These are phyloP conservation scores for Panellus pusillus DNA, from an alignment of 768 basidiomycete genomes.

Conservation along the genomic window DNA sequence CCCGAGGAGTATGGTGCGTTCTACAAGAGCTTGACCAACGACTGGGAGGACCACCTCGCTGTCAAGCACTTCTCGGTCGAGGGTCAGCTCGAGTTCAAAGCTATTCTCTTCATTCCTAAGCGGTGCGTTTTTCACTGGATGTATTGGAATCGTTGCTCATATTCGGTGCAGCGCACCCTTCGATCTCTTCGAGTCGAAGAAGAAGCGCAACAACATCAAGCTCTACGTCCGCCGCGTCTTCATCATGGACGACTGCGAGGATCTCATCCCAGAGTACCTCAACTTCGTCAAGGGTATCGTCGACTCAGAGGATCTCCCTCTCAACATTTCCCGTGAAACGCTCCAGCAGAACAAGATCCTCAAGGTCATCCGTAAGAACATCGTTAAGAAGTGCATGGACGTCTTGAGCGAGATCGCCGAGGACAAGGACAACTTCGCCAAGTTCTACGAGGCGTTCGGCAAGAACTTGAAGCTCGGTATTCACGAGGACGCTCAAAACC, in stretches of 20 bases:
- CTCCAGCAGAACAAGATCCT: slow-evolving; percentile 99
- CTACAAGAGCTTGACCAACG: slow-evolving; percentile 99
- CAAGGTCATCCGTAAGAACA: slow-evolving; percentile 99
- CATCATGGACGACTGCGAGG: slow-evolving; percentile 99
- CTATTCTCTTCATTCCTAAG: slow-evolving; percentile 96
- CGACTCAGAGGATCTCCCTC: slow-evolving; percentile 98
- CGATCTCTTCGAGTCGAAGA: slow-evolving; percentile 99
- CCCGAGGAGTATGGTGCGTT: slow-evolving; percentile 91
- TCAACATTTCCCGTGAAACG: slow-evolving; percentile 99
- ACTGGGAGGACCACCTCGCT: slow-evolving; percentile 99
- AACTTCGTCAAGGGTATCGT: slow-evolving; percentile 99
- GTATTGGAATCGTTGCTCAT: slow-evolving; percentile 1
- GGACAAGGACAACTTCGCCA: slow-evolving; percentile 97
- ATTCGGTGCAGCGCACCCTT: slow-evolving; percentile 77
- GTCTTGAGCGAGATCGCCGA: slow-evolving; percentile 94
- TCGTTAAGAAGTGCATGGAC: slow-evolving; percentile 98
- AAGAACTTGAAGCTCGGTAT: slow-evolving; percentile 99
- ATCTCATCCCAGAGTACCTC: slow-evolving; percentile 98
- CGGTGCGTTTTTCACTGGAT: slow-evolving; percentile 51
- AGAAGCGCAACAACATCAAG: slow-evolving; percentile 99
- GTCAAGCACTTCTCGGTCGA: slow-evolving; percentile 99
- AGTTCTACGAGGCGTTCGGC: slow-evolving; percentile 98
- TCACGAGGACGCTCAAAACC: slow-evolving; percentile 98
- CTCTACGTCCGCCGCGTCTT: slow-evolving; percentile 99
- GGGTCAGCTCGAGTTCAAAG: slow-evolving; percentile 99